phyloP scores from a whole-genome alignment of 805 yeast genomes.

The Priceomyces haplophilus region DNA sequence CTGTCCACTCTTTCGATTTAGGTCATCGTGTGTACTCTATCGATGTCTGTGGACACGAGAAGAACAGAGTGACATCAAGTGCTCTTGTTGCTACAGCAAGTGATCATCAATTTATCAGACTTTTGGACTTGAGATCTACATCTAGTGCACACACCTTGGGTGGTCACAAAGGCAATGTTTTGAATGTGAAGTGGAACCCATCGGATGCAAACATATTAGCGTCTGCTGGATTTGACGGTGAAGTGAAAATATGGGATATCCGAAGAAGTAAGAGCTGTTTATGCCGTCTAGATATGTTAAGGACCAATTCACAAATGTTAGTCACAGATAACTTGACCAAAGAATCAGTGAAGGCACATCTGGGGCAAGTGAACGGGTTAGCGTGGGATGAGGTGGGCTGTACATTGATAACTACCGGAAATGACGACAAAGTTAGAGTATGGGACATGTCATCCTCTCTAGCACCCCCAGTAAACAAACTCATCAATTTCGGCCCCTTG shows the following conservation, averaged over 20 bases:
- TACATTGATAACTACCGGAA: slow-evolving; percentile 62
- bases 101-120: slow-evolving; percentile 65
- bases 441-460: slow-evolving; percentile 59
- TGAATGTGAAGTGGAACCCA: slow-evolving; percentile 76
- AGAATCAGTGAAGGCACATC: slow-evolving; percentile 60
- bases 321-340: slow-evolving; percentile 25
- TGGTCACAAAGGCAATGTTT: slow-evolving; percentile 57
- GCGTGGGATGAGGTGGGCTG: slow-evolving; percentile 70
- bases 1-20: slow-evolving; percentile 64
- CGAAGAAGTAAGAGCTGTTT: slow-evolving; percentile 65
- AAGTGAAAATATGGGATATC: slow-evolving; percentile 81
- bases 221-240: slow-evolving; percentile 80
- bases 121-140: slow-evolving; percentile 71
- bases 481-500: slow-evolving; percentile 74
- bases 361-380: slow-evolving; percentile 75
- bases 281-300: slow-evolving; percentile 56
- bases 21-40: slow-evolving; percentile 63
- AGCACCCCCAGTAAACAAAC: slow-evolving; percentile 51
- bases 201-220: slow-evolving; percentile 57
- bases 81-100: slow-evolving; percentile 68
- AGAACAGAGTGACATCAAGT: slow-evolving; percentile 24
- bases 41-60: slow-evolving; percentile 44
- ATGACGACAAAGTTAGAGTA: slow-evolving; percentile 74
- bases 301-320: slow-evolving; percentile 28
- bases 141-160: slow-evolving; percentile 68